phyloP scores from a whole-genome alignment of 768 basidiomycete genomes.

The Mycena rebaudengoi region DNA sequence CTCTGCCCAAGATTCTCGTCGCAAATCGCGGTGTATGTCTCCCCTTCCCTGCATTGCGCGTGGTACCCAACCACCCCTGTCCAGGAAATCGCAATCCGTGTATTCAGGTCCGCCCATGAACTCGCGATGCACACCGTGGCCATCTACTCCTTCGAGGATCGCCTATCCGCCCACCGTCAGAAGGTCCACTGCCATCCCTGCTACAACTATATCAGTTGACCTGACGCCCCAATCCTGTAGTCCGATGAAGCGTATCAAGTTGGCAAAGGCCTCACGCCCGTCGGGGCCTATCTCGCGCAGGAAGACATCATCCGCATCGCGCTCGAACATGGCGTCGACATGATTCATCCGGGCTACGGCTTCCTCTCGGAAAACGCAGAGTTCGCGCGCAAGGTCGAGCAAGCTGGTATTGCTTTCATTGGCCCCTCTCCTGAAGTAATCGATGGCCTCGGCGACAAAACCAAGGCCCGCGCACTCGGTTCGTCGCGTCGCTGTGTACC shows the following conservation, averaged over 20 bases:
- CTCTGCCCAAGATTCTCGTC: constrained; percentile 90
- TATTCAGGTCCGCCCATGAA: constrained; percentile 98
- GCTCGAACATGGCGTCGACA: constrained; percentile 98
- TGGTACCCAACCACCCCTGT: constrained; percentile 16
- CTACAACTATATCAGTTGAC: not conserved
- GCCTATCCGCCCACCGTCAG: constrained; percentile 96
- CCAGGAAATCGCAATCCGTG: constrained; percentile 98
- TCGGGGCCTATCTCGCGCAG: constrained; percentile 96
- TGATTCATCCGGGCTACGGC: constrained; percentile 99
- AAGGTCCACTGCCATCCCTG: constrained; percentile 61
- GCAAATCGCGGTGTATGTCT: constrained; percentile 87
- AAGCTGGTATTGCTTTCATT: constrained; percentile 96
- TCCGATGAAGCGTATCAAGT: constrained; percentile 99
- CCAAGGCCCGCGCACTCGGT: constrained; percentile 93
- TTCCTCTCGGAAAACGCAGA: constrained; percentile 97
- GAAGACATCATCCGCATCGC: constrained; percentile 97
- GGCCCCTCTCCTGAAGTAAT: constrained; percentile 97
- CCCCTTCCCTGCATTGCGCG: not conserved
- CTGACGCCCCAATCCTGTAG: constrained; percentile 49
- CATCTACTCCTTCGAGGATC: constrained; percentile 97
- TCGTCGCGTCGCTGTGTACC: constrained; percentile 28
- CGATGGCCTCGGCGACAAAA: constrained; percentile 98
- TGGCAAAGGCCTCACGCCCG: constrained; percentile 94
- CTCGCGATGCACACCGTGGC: constrained; percentile 99
- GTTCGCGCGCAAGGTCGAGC: constrained; percentile 98